Conservation (phyloP, 352 stramenopile species). For the Pythium aristosporum region DNA sequence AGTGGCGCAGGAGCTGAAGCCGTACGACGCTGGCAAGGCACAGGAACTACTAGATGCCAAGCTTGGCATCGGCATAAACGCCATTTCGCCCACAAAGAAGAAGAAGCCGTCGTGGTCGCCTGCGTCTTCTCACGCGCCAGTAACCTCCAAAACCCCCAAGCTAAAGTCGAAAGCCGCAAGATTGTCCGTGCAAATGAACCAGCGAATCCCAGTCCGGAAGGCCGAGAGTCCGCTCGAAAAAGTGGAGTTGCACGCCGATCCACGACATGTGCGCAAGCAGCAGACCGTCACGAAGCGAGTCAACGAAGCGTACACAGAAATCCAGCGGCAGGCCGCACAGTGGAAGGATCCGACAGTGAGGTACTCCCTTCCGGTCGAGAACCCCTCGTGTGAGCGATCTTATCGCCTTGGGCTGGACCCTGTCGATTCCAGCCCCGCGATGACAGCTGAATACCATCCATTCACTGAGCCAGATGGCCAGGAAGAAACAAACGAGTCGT, state of each 20-base stretch:
- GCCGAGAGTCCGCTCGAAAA: conserved; percentile 26
- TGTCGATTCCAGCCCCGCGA: conserved; percentile 25
- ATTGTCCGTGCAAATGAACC: conserved; percentile 14
- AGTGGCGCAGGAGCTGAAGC: conserved; percentile 7
- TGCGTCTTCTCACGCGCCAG: conserved; percentile 28
- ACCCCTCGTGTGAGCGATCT: conserved; percentile 33
- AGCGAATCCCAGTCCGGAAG: conserved; percentile 33
- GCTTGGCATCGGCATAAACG: conserved; percentile 8
- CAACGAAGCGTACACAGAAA: conserved; percentile 26
- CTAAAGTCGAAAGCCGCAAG: conserved; percentile 17
- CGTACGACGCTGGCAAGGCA: conserved; percentile 24
- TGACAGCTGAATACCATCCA: background rate
- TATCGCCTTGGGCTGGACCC: conserved; percentile 56
- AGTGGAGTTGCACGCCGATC: conserved; percentile 22
- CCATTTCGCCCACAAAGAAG: background rate
- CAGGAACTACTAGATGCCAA: conserved; percentile 21
- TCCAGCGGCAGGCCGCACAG: conserved; percentile 34
- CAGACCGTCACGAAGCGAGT: conserved; percentile 32
- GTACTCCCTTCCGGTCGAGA: conserved; percentile 55
- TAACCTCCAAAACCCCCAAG: conserved; percentile 8
- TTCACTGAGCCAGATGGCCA: background rate
- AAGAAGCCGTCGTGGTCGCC: conserved; percentile 38
- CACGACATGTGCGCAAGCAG: conserved; percentile 31
- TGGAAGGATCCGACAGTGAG: conserved; percentile 41
- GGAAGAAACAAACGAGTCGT: background rate